Evolutionary conservation across 2,329 filamentous ascomycete genomes (phyloP).

Genomic region (Dactylellina parvicollis): DNA sequence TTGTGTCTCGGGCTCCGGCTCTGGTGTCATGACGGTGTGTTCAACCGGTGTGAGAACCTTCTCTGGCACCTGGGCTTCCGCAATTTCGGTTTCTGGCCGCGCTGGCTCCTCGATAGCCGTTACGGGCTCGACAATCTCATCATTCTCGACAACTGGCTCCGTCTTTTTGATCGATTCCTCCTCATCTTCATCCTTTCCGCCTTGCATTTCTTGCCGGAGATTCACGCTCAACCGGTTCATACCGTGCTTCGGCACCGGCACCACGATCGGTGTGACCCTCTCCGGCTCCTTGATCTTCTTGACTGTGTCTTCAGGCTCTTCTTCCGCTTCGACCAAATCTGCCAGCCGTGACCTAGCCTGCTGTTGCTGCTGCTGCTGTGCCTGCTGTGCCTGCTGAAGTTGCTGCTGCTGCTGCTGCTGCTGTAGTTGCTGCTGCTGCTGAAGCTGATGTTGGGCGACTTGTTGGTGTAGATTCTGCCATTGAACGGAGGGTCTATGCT

Average conservation of each 20-base stretch:
- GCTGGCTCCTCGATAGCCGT: not conserved
- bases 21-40: constrained; percentile 29
- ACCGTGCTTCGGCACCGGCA: constrained; percentile 58
- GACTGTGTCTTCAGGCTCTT: constrained; percentile 31
- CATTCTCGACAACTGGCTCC: constrained; percentile 38
- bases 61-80: constrained; percentile 5
- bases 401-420: constrained; percentile 55
- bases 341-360: constrained; percentile 22
- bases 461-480: constrained; percentile 52
- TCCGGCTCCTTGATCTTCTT: not conserved
- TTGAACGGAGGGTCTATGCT: constrained; percentile 49
- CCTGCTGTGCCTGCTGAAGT: constrained; percentile 24
- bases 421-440: constrained; percentile 50
- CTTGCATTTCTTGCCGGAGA: constrained; percentile 57
- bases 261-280: constrained; percentile 54
- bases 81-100: not conserved
- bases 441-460: constrained; percentile 42
- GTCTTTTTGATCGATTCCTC: constrained; percentile 43
- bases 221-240: constrained; percentile 57
- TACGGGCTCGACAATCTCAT: constrained; percentile 12
- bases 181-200: constrained; percentile 56
- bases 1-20: constrained; percentile 13
- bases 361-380: constrained; percentile 47
- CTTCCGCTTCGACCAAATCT: constrained; percentile 45
- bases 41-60: constrained; percentile 32